Conservation (phyloP, 495 filamentous ascomycete genomes). For the Neurospora pannonica region DNA sequence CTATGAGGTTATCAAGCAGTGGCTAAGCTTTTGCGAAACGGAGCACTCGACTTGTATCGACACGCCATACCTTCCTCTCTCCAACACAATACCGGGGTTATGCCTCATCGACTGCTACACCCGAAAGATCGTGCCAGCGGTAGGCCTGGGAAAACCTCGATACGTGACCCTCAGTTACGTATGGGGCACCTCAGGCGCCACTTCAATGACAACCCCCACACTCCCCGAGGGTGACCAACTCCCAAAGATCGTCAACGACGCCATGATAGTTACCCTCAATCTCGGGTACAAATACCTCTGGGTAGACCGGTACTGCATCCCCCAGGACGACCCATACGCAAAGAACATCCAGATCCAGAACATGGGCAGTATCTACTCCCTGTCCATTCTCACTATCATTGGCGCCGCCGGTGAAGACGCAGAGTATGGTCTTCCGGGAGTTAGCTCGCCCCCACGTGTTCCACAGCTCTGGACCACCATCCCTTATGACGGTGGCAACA, state of each 20-base stretch:
- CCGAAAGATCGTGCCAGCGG: not conserved
- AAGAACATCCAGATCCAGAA: conserved; percentile 17
- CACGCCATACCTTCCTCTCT: not conserved
- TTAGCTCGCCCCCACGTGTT: conserved; percentile 1
- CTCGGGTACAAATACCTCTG: not conserved
- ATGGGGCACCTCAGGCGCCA: not conserved
- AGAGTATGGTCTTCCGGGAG: conserved; percentile 20
- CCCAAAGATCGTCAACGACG: not conserved
- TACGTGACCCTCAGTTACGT: not conserved
- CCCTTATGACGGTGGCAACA: not conserved
- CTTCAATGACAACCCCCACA: not conserved
- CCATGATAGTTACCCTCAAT: not conserved
- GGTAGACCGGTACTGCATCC: conserved; percentile 11
- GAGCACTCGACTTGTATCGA: not conserved
- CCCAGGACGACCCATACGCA: conserved; percentile 3
- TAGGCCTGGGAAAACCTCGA: not conserved
- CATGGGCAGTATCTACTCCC: conserved; percentile 22
- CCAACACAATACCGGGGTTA: not conserved
- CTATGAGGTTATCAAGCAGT: not conserved
- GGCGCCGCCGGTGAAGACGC: conserved; percentile 17
- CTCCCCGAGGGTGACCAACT: not conserved
- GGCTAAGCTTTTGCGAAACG: not conserved
- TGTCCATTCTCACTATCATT: conserved; percentile 16
- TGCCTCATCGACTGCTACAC: not conserved
- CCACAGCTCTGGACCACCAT: not conserved